Conservation (phyloP, 2,329 filamentous ascomycete species). For the Aspergillus pseudoterreus region DNA sequence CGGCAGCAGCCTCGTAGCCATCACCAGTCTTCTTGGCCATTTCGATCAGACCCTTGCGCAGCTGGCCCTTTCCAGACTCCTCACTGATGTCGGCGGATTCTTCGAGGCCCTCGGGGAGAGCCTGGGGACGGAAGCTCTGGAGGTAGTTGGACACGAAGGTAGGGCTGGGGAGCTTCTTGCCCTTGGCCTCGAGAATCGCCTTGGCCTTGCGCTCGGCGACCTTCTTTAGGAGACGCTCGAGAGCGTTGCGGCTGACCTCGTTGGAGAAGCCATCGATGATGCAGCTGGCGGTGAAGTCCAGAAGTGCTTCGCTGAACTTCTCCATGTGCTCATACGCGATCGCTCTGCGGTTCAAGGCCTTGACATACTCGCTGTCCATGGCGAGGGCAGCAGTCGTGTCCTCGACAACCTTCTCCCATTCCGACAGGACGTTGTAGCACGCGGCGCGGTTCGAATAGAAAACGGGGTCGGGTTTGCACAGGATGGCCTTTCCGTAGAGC, state of each 20-base stretch:
- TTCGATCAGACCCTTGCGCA: slow-evolving; percentile 76
- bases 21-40: slow-evolving; percentile 85
- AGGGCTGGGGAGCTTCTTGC: slow-evolving; percentile 84
- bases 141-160: slow-evolving; percentile 99
- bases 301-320: slow-evolving; percentile 86
- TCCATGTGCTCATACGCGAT: slow-evolving; percentile 94
- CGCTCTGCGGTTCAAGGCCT: slow-evolving; percentile 92
- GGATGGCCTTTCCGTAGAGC: slow-evolving; percentile 89
- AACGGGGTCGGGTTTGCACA: slow-evolving; percentile 95
- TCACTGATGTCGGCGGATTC: slow-evolving; percentile 74
- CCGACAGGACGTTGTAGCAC: slow-evolving; percentile 87
- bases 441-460: slow-evolving; percentile 99
- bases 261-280: slow-evolving; percentile 98
- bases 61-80: slow-evolving; percentile 75
- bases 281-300: slow-evolving; percentile 98
- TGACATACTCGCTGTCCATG: slow-evolving; percentile 93
- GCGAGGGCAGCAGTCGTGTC: slow-evolving; percentile 93
- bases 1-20: slow-evolving; percentile 83
- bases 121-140: slow-evolving; percentile 88
- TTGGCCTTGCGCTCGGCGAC: slow-evolving; percentile 93
- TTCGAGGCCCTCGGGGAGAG: slow-evolving; percentile 75
- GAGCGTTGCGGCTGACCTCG: slow-evolving; percentile 78
- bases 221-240: slow-evolving; percentile 92
- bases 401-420: slow-evolving; percentile 95
- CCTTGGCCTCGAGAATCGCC: slow-evolving; percentile 75